phyloP scores from a whole-genome alignment of 495 filamentous ascomycete genomes.

The Penicillium coffeae region DNA sequence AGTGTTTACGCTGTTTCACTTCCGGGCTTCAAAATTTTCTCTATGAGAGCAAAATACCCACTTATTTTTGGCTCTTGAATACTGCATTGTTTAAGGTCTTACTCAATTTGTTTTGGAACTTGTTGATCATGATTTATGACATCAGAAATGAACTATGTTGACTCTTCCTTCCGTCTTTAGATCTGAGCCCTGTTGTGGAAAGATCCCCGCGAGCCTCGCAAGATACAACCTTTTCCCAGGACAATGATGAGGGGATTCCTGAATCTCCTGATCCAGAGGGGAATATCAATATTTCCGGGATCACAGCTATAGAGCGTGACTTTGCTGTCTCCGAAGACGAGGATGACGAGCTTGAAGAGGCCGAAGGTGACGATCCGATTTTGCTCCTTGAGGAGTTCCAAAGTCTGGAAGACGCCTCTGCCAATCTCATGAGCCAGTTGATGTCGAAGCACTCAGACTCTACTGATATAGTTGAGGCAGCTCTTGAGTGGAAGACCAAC shows the following conservation, averaged over 20 bases:
- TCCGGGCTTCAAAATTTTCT: too few species aligned
- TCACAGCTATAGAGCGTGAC: constrained; percentile 28
- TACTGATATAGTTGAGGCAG: constrained; percentile 19
- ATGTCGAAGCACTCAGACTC: constrained; percentile 19
- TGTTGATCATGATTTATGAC: too few species aligned
- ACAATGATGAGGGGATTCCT: constrained; percentile 10
- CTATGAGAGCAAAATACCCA: too few species aligned
- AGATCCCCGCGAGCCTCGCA: constrained; percentile 7
- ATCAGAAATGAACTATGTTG: too few species aligned
- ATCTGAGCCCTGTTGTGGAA: constrained; percentile 12
- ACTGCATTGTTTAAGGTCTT: too few species aligned
- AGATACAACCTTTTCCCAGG: constrained; percentile 1
- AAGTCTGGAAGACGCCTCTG: constrained; percentile 27
- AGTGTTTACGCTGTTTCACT: too few species aligned
- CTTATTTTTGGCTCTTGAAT: too few species aligned
- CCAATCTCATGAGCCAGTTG: constrained; percentile 25
- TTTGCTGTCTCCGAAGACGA: not conserved
- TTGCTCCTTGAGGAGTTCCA: constrained; percentile 34
- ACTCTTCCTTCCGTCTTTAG: too few species aligned
- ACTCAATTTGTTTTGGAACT: too few species aligned
- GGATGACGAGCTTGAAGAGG: constrained; percentile 21
- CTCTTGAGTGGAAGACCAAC: constrained; percentile 20
- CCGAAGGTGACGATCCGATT: constrained; percentile 19
- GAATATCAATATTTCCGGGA: constrained; percentile 38
- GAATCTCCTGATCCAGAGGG: constrained; percentile 32